phyloP scores from a whole-genome alignment of 2,329 filamentous ascomycete species.

The Ophioceras dolichostomum region DNA sequence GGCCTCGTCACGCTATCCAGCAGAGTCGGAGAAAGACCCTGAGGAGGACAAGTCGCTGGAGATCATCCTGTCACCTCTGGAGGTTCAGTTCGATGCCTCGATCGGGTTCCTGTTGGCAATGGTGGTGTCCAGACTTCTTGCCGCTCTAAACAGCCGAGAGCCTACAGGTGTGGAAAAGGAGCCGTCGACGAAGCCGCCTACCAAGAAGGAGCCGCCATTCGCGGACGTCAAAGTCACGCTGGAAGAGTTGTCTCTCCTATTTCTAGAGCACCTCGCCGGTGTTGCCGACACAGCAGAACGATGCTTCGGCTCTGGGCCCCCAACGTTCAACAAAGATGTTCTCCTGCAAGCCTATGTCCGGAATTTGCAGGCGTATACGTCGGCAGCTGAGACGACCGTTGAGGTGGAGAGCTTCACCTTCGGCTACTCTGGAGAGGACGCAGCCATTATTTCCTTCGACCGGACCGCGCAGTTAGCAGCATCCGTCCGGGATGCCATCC shows the following conservation, averaged over 20 bases:
- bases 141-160: slow-evolving; percentile 19
- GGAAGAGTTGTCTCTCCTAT: slow-evolving; percentile 39
- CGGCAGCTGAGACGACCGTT: slow-evolving; percentile 23
- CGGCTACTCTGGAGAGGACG: slow-evolving; percentile 40
- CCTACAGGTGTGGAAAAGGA: no score
- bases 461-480: slow-evolving; percentile 42
- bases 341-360: slow-evolving; percentile 37
- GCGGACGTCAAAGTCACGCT: slow-evolving; percentile 31
- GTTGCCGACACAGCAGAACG: slow-evolving; percentile 37
- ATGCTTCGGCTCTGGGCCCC: slow-evolving; percentile 25
- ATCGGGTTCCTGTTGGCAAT: slow-evolving; percentile 41
- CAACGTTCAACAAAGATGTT: slow-evolving; percentile 32
- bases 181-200: slow-evolving; percentile 2
- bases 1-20: no score
- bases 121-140: slow-evolving; percentile 35
- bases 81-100: slow-evolving; percentile 41
- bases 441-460: slow-evolving; percentile 53
- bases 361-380: slow-evolving; percentile 24
- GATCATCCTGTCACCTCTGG: slow-evolving; percentile 36
- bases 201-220: slow-evolving; percentile 9
- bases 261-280: slow-evolving; percentile 41
- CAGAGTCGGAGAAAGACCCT: not conserved
- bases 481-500: slow-evolving; percentile 46
- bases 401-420: slow-evolving; percentile 46
- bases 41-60: slow-evolving; percentile 31